phyloP scores from a whole-genome alignment of 2,329 filamentous ascomycete genomes.

The Fusarium proliferatum region DNA sequence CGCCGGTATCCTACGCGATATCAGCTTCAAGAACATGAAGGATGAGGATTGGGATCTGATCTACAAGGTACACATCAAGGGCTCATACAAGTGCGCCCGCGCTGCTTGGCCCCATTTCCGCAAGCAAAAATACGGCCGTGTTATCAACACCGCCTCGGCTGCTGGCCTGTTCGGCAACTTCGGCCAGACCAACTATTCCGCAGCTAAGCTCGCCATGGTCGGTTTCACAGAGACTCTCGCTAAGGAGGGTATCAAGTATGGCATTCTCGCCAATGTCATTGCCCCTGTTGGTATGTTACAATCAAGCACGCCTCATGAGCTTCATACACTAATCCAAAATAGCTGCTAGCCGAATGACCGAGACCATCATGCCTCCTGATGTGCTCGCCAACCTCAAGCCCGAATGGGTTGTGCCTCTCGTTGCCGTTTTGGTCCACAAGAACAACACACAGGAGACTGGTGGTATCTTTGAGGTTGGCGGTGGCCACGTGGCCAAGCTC shows the following conservation, averaged over 20 bases:
- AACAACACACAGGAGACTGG: slow-evolving; percentile 86
- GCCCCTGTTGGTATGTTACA: slow-evolving; percentile 76
- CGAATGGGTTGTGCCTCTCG: slow-evolving; percentile 94
- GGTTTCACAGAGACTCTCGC: slow-evolving; percentile 98
- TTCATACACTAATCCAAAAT: slow-evolving; percentile 23
- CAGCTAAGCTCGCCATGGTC: slow-evolving; percentile 93
- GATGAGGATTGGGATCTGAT: slow-evolving; percentile 97
- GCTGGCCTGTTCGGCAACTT: slow-evolving; percentile 96
- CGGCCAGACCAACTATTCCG: slow-evolving; percentile 96
- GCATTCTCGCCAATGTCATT: slow-evolving; percentile 95
- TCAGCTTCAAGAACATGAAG: slow-evolving; percentile 99
- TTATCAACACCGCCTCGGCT: slow-evolving; percentile 97
- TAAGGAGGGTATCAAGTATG: slow-evolving; percentile 98
- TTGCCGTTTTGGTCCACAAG: slow-evolving; percentile 87
- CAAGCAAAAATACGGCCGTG: slow-evolving; percentile 96
- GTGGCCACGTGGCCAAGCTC: slow-evolving; percentile 90
- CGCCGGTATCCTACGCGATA: slow-evolving; percentile 91
- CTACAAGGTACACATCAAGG: slow-evolving; percentile 90
- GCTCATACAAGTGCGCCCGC: slow-evolving; percentile 93
- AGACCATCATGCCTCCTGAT: slow-evolving; percentile 95
- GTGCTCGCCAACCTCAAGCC: slow-evolving; percentile 86
- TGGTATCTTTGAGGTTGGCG: slow-evolving; percentile 92
- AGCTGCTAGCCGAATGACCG: slow-evolving; percentile 95
- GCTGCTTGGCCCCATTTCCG: slow-evolving; percentile 98
- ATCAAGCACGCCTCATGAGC: not conserved